These are phyloP conservation scores for Aspergillus latus DNA, from an alignment of 2,329 filamentous ascomycete genomes.

Conservation along the genomic window DNA sequence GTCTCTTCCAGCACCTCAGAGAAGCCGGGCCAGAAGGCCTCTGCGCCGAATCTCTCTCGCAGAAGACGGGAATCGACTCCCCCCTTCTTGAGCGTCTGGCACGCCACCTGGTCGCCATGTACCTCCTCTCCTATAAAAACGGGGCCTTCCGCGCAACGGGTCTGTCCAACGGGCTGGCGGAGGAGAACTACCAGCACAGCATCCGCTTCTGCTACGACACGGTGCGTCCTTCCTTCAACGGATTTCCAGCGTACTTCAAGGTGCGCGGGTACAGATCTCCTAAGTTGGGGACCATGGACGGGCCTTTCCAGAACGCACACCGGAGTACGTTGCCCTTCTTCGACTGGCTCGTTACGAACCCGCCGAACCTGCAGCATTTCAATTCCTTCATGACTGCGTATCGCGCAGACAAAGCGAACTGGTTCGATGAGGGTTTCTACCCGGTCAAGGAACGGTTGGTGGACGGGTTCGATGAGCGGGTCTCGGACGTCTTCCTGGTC, in stretches of 20 bases:
- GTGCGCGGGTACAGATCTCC: conserved; percentile 32
- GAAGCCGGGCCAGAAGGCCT: conserved; percentile 28
- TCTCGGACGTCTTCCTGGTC: conserved; percentile 32
- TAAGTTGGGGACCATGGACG: conserved; percentile 24
- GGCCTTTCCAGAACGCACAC: conserved; percentile 41
- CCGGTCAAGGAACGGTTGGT: conserved; percentile 21
- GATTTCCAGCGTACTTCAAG: conserved; percentile 35
- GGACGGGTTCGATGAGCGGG: conserved; percentile 6
- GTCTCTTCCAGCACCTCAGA: conserved; percentile 36
- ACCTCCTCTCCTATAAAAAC: conserved; percentile 29
- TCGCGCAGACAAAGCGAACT: conserved; percentile 39
- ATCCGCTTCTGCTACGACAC: conserved; percentile 42
- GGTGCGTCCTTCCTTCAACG: conserved; percentile 34
- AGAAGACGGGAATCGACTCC: conserved; percentile 31
- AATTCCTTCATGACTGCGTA: conserved; percentile 42
- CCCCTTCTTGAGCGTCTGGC: conserved; percentile 28
- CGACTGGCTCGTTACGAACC: conserved; percentile 38
- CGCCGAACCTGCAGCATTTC: conserved; percentile 37
- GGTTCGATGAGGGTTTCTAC: conserved; percentile 36
- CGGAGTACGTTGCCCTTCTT: conserved; percentile 38
- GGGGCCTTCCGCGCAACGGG: conserved; percentile 30
- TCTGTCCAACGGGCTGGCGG: conserved; percentile 36
- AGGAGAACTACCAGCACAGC: conserved; percentile 37
- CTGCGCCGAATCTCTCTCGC: conserved; percentile 26
- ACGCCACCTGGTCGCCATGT: conserved; percentile 43